Evolutionary conservation across 306 rosid genomes (phyloP).

Genomic region (Mimosa pudica): DNA sequence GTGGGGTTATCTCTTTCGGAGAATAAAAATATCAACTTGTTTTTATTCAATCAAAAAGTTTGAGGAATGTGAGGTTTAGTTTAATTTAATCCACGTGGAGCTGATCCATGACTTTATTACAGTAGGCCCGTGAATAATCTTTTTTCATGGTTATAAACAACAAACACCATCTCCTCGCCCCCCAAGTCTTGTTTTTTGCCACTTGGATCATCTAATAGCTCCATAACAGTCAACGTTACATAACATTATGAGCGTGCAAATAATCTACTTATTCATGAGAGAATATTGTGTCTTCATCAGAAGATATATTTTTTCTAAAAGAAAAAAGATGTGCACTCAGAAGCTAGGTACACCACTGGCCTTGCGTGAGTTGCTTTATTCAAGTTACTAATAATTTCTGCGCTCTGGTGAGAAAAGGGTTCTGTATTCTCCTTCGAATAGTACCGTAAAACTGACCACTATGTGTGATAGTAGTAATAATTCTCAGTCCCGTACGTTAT

Average conservation of each 20-base stretch:
- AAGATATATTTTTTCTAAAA: neutral
- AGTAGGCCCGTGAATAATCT: neutral
- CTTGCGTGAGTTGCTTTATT: neutral
- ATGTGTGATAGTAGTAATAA: slow-evolving; percentile 18
- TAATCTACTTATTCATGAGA: neutral
- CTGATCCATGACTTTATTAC: neutral
- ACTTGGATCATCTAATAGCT: neutral
- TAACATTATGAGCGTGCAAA: neutral
- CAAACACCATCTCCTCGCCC: neutral
- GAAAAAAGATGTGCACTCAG: neutral
- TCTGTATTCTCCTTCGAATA: neutral
- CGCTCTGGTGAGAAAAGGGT: slow-evolving; percentile 5
- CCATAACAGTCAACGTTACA: neutral
- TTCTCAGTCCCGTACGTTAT: slow-evolving; percentile 41
- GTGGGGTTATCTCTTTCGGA: neutral
- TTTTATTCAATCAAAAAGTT: slow-evolving; percentile 14
- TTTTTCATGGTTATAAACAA: neutral
- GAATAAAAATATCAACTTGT: slow-evolving; percentile 5
- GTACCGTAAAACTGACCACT: slow-evolving; percentile 18
- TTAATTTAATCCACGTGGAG: neutral
- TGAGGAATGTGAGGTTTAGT: neutral
- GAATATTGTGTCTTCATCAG: neutral
- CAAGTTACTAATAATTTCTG: neutral
- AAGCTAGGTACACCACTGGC: neutral
- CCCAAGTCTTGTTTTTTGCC: neutral